Evolutionary conservation across 306 rosid species (phyloP), one percentile per base, ranked within the genome.

Genomic region (Quercus engelmannii): DNA sequence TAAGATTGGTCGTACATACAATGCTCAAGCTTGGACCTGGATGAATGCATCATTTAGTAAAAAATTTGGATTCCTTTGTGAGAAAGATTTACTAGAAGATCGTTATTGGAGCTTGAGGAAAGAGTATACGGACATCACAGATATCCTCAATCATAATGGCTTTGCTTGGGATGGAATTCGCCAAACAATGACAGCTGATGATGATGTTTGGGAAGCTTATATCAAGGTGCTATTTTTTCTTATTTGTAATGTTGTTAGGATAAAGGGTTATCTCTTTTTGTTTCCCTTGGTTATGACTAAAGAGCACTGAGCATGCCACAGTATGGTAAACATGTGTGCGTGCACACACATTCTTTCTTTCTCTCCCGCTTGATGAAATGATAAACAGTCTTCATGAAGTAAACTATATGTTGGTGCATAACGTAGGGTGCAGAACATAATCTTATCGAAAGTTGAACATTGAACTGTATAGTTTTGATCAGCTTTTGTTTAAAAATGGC

Each of bases 211-310:
- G 49, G 31, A 17, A 28, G 71, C 49, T 3, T 65, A 65, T 31
- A 65, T 65, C 46, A 9, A 8, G 49, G 49, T 43, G 49, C 49
- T 10, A 33, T 43, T 7, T 43, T 43, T 43, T 43, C 49, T 43
- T 2, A 43, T 43, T 9, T 1, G 49, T 43, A 43, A 43, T 43
- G 49, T 43, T 31, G 43, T 49, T 65, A 31, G 43, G 5, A 33
- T 30, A 5, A 17, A 18, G 49, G 71, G 49, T 64, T 38, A 15
- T 31, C 46, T 13, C 11, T 0, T 28, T 5, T 30, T 12, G 6
- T 61, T 31, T 17, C 38, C 13, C 2, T 9, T 72, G 52, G 77
- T 79, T 51, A 30, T 84, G 55, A 61, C 76, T 79, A 76, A 78
- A 43, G 84, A 72, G 55, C 69, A 43, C 49, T 43, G 12, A 43